Conservation (phyloP, 2,329 filamentous ascomycete genomes). For the Tolypocladium cylindrosporum region DNA sequence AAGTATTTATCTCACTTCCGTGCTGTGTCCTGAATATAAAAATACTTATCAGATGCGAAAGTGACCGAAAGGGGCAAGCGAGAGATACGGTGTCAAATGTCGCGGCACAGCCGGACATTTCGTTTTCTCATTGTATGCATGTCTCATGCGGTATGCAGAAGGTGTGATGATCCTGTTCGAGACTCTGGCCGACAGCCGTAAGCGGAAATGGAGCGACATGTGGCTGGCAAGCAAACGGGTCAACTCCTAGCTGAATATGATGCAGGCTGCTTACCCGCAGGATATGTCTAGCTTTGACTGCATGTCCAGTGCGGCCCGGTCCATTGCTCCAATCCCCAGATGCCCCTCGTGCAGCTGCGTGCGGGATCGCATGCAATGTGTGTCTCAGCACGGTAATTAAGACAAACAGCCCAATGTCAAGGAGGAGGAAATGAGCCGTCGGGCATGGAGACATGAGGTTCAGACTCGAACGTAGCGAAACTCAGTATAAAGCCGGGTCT, state of each 20-base stretch:
- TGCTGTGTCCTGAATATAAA: no score
- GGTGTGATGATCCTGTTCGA: neutral
- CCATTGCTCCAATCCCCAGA: neutral
- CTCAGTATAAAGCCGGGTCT: neutral
- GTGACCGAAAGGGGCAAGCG: no score
- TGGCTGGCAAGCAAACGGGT: neutral
- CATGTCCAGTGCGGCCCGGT: neutral
- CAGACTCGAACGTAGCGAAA: neutral
- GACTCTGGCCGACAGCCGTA: neutral
- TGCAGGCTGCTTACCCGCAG: neutral
- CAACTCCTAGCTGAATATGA: neutral
- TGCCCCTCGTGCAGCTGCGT: neutral
- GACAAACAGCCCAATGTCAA: neutral
- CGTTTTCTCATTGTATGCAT: neutral
- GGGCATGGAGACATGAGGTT: no score
- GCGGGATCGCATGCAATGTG: neutral
- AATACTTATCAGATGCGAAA: no score
- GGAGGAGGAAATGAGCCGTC: no score
- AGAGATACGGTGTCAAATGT: no score
- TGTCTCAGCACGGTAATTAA: neutral
- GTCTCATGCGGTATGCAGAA: neutral
- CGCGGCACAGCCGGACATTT: no score
- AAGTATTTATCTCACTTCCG: no score
- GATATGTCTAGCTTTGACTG: neutral
- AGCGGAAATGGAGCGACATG: neutral